phyloP scores from a whole-genome alignment of 148 eudicot genomes.

The Cornus controversa region DNA sequence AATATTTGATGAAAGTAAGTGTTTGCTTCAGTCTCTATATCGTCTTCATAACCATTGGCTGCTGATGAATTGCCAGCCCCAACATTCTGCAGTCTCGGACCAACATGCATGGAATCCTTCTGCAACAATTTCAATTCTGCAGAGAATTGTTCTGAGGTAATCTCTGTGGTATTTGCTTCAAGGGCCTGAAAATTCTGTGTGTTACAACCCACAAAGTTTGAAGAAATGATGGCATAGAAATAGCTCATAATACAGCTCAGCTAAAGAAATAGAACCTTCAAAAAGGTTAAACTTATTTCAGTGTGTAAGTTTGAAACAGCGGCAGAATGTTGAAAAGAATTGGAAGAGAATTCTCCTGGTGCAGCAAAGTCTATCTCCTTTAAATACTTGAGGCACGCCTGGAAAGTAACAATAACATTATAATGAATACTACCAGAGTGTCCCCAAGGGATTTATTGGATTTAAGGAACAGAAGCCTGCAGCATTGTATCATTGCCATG shows the following conservation, averaged over 20 bases:
- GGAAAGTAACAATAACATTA: not conserved
- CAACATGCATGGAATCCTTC: not conserved
- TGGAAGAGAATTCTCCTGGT: not conserved
- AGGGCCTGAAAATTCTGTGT: constrained; percentile 5
- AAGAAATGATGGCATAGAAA: not conserved
- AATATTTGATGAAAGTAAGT: constrained; percentile 1
- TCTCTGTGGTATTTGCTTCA: constrained; percentile 1
- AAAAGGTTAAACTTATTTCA: not conserved
- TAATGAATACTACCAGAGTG: not conserved
- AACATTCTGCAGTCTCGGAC: not conserved
- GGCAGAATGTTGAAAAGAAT: not conserved
- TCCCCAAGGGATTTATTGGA: not conserved
- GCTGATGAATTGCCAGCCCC: not conserved
- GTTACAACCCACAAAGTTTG: not conserved
- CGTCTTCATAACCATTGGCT: not conserved
- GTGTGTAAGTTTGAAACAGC: not conserved
- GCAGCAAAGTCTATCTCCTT: not conserved
- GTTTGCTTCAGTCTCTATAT: constrained; percentile 3
- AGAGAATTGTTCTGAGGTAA: constrained; percentile 9
- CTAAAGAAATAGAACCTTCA: constrained; percentile 9
- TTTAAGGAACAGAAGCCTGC: not conserved
- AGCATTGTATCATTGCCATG: not conserved
- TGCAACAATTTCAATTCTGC: constrained; percentile 4
- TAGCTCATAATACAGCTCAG: not conserved
- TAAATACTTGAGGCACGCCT: constrained; percentile 11